phyloP scores from a whole-genome alignment of 1,139 yeast species.

The Scheffersomyces lignicola region DNA sequence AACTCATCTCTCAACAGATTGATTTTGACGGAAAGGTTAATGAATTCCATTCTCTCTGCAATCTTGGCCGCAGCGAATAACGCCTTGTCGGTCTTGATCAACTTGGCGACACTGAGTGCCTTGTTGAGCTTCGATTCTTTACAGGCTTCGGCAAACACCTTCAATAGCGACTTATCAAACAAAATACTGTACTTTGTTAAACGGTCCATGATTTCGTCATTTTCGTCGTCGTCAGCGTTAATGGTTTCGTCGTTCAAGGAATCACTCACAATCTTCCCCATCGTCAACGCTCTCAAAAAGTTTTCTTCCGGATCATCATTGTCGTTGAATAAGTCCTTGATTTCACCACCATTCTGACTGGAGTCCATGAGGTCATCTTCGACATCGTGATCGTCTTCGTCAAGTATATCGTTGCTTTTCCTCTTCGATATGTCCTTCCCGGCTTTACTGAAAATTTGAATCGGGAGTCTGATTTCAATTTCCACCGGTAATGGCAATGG shows the following conservation, averaged over 20 bases:
- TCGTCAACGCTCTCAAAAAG: constrained; percentile 45
- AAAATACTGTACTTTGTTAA: constrained; percentile 49
- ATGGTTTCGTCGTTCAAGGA: constrained; percentile 34
- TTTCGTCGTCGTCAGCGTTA: constrained; percentile 39
- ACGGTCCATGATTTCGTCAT: constrained; percentile 46
- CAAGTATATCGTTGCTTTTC: constrained; percentile 5
- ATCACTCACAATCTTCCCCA: constrained; percentile 52
- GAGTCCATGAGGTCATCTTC: too few species aligned
- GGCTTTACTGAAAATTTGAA: constrained; percentile 24
- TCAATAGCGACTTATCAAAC: constrained; percentile 73
- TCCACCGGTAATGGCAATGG: constrained; percentile 87
- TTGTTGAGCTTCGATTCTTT: constrained; percentile 61
- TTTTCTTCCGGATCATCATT: constrained; percentile 44
- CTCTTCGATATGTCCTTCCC: constrained; percentile 12
- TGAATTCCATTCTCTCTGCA: constrained; percentile 74
- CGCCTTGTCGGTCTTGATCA: constrained; percentile 76
- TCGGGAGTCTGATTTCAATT: constrained; percentile 68
- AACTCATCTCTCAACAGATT: constrained; percentile 60
- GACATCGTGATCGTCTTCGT: constrained; percentile 17
- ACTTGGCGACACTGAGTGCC: constrained; percentile 68
- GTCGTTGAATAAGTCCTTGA: constrained; percentile 17
- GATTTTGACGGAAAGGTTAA: constrained; percentile 65
- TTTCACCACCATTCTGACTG: constrained; percentile 22
- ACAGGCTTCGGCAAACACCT: constrained; percentile 78
- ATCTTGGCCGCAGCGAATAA: constrained; percentile 81